Base-by-base conservation (phyloP, 2,329 filamentous ascomycete species). In the Allantophomopsis cytisporea region DNA sequence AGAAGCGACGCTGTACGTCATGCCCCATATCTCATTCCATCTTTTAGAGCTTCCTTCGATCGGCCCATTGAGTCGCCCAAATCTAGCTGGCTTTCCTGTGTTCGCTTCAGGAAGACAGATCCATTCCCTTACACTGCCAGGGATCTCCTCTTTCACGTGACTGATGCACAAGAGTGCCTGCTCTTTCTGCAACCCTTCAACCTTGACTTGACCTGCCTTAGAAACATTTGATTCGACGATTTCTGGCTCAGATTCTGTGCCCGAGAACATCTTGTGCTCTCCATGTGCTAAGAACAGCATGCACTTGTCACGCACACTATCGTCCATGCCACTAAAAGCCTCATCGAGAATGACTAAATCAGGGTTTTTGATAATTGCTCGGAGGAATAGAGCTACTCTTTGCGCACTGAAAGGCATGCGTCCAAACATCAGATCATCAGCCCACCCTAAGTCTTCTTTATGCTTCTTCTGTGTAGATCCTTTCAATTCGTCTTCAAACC, bases 131-230 rank as follows among this genome's bases (percentile, higher is more conserved):
- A 95, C 73, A 47, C 79, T 80, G 37, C 80, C 78, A 0, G 91
- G 91, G 8, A 96, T 83, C 59, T 98, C 91, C 51, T 20, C 18
- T 20, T 20, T 20, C 18, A 20, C 18, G 7, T 20, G 18, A 44
- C 86, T 91, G 43, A 96, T 89, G 46, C 88, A 86, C n/a, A 96
- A 71, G 39, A 98, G 62, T 1, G 87, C 87, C 60, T 96, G 89
- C 16, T 74, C 59, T 1, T 76, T 64, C 2, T 69, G 68, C 41
- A 95, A 59, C 0, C 86, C 86, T 1, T 52, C 54, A 4, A 89
- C 60, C 16, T 60, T 65, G 1, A 75, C 64, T 2, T 56, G 53
- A 0, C 64, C 70, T 0, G 59, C 48, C 40, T 59, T 62, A 7
- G 62, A 57, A 1, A 58, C 56, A 2, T 68, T 60, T 42, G 68